These are phyloP conservation scores for Wallacemonas sp. DNA, from an alignment of 208 protist genomes.

Conservation along the genomic window DNA sequence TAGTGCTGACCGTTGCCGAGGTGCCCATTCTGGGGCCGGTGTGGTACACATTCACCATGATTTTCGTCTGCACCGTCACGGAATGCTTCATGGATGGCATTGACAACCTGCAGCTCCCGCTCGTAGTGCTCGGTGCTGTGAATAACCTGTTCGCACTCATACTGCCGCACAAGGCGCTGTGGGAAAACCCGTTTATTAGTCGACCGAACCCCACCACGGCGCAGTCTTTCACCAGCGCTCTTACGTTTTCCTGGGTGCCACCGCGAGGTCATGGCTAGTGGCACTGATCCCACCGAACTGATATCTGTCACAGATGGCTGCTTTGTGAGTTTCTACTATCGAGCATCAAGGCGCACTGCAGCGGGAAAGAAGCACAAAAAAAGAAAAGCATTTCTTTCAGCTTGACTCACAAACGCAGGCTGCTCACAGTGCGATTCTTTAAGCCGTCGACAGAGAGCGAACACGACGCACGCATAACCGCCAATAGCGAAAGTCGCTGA, in stretches of 20 bases:
- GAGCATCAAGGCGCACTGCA: too few species aligned
- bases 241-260: constrained; percentile 28
- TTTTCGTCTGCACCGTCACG: constrained; percentile 67
- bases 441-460: too few species aligned
- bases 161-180: constrained; percentile 35
- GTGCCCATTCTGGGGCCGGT: constrained; percentile 43
- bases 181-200: constrained; percentile 43
- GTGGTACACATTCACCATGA: constrained; percentile 59
- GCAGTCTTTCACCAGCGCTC: constrained; percentile 35
- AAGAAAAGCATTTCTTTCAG: too few species aligned
- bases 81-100: constrained; percentile 89
- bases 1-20: constrained; percentile 56
- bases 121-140: constrained; percentile 75
- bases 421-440: too few species aligned
- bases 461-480: too few species aligned
- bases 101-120: constrained; percentile 87
- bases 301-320: too few species aligned
- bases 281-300: too few species aligned
- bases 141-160: constrained; percentile 66
- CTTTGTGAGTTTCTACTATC: too few species aligned
- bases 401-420: too few species aligned
- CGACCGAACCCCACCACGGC: constrained; percentile 49
- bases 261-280: neutral
- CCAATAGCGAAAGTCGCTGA: too few species aligned
- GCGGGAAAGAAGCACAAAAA: too few species aligned